Evolutionary conservation across 2,329 filamentous ascomycete genomes (phyloP), one percentile per base, ranked within the genome.

Genomic region (Trichophyton mentagrophytes): DNA sequence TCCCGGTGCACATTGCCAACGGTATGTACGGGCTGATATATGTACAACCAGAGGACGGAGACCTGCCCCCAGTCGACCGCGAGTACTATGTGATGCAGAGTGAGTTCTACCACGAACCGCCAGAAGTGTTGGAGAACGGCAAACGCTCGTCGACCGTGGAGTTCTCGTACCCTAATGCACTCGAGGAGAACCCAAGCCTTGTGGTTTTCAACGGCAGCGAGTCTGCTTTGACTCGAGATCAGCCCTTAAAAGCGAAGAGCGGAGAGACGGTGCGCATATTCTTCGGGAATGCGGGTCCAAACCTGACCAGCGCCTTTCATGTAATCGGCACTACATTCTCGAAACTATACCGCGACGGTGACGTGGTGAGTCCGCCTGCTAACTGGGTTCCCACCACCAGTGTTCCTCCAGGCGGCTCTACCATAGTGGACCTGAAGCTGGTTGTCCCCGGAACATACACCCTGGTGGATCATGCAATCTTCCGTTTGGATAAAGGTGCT

Each of bases 71-170:
- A 0, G 71, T 71, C 8, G 70, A 73, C 49, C 61, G 64, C 15
- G 71, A 73, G 59, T 73, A 72, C 63, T 73, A 70, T 63, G 71
- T 73, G 17, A 69, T 73, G 67, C 71, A 73, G 62, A 73, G 70
- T 63, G 71, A 73, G 60, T 71, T 72, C 60, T 73, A 73, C 61
- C 70, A 72, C 47, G 71, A 73, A 61, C 70, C 71, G 6, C 71
- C 71, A 0, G 70, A 73, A 57, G 60, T 65, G 1, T 65, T 65
- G n/a, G 71, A 69, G 7, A 62, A 72, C 59, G 71, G 71, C 0
- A 68, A 67, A 6, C 65, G 62, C 0, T 69, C 67, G 1, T 60
- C 65, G 3, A 64, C 61, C 0, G 71, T 73, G 5, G 71, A 72
- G 42, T 73, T 72, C 58, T 73, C 71, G 0, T 73, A 72, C 61